phyloP scores from a whole-genome alignment of 352 stramenopile genomes.

The Pythium brassicae region DNA sequence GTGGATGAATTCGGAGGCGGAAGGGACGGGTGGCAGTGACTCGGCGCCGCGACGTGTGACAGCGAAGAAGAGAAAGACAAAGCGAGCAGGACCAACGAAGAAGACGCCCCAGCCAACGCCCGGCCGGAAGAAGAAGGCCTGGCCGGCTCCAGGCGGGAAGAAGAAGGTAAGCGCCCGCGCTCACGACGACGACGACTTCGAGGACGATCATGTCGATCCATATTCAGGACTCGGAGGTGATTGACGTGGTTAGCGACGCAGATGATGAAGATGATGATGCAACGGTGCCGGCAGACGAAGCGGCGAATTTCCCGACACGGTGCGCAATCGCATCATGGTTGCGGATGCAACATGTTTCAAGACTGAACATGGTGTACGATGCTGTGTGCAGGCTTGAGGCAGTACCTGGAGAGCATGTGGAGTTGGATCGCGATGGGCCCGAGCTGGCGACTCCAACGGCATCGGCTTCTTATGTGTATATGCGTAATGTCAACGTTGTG shows the following conservation, averaged over 20 bases:
- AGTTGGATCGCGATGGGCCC: too few species aligned
- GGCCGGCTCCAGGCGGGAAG: background rate
- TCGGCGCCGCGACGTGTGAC: too few species aligned
- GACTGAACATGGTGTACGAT: background rate
- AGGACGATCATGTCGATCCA: background rate
- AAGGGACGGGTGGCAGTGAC: too few species aligned
- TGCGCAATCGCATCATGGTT: background rate
- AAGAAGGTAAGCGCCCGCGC: background rate
- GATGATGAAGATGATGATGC: background rate
- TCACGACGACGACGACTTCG: background rate
- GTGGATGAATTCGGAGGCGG: too few species aligned
- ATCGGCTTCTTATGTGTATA: background rate
- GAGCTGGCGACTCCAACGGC: background rate
- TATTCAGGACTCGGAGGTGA: background rate
- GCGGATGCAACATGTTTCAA: background rate
- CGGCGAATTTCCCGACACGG: too few species aligned
- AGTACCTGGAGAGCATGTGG: too few species aligned
- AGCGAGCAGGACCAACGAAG: too few species aligned
- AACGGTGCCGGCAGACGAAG: too few species aligned
- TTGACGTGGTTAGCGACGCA: background rate
- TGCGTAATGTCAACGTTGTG: too few species aligned
- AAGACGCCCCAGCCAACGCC: too few species aligned
- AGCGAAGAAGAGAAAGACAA: too few species aligned
- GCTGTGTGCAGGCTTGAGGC: background rate
- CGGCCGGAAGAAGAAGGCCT: background rate